Evolutionary conservation across 345 rosid genomes (phyloP).

Genomic region (Lepidium sativum): DNA sequence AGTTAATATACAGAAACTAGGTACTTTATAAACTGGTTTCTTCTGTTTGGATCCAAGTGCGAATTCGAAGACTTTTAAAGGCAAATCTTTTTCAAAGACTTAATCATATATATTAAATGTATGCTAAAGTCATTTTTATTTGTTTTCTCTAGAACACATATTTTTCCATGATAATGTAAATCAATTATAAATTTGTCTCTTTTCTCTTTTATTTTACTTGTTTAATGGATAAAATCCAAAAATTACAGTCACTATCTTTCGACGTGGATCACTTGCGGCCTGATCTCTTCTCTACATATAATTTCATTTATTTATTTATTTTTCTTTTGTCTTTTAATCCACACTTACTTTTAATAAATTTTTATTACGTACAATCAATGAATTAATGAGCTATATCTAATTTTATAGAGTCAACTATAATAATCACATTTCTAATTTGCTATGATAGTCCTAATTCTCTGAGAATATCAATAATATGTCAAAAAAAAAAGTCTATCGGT

Average conservation of each 20-base stretch:
- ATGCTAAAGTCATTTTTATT: neutral
- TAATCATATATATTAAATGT: neutral
- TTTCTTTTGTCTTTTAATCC: neutral
- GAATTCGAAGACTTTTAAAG: constrained; percentile 21
- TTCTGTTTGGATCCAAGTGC: constrained; percentile 17
- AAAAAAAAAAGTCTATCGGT: neutral
- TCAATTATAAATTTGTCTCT: neutral
- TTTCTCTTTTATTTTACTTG: neutral
- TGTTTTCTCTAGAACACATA: constrained; percentile 14
- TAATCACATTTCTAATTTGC: too few species aligned
- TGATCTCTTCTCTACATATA: neutral
- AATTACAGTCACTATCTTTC: constrained; percentile 2
- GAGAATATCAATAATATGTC: neutral
- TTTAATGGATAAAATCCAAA: constrained; percentile 19
- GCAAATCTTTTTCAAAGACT: constrained; percentile 10
- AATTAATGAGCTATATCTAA: too few species aligned
- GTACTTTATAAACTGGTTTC: neutral
- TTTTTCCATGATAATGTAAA: constrained; percentile 19
- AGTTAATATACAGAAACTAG: constrained; percentile 3
- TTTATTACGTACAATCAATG: too few species aligned
- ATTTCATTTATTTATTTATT: neutral
- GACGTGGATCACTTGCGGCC: constrained; percentile 22
- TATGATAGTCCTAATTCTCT: too few species aligned
- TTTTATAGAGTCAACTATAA: too few species aligned
- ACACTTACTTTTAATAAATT: too few species aligned